Percentiles rank a stretch among this genome's conserved stretches.
phyloP scores from a whole-genome alignment of 2,329 filamentous ascomycete species.

The Leptographium flavum region DNA sequence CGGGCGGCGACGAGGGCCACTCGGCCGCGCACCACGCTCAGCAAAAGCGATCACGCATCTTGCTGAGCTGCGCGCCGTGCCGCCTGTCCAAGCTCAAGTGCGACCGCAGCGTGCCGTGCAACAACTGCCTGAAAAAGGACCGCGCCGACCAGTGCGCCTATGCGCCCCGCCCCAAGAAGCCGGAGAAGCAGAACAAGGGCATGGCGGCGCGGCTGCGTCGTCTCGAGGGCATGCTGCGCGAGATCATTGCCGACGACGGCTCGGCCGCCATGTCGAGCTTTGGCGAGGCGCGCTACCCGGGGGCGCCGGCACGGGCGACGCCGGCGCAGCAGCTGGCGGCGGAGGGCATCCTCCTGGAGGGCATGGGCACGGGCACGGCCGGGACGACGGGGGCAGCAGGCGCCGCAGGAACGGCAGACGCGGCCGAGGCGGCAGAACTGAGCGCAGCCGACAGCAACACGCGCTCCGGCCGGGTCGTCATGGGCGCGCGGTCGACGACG shows the following conservation, averaged over 20 bases:
- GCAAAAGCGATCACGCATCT: slow-evolving; percentile 30
- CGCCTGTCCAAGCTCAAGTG: slow-evolving; percentile 42
- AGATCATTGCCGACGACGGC: slow-evolving; percentile 27
- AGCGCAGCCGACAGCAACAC: too few relatives aligned
- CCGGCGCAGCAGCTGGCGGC: neutral
- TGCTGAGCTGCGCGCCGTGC: slow-evolving; percentile 38
- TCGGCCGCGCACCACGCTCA: neutral
- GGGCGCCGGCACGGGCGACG: neutral
- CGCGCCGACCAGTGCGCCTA: slow-evolving; percentile 32
- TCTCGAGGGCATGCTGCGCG: slow-evolving; percentile 43
- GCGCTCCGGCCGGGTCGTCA: slow-evolving; percentile 26
- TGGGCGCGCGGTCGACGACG: slow-evolving; percentile 26
- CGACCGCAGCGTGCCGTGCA: slow-evolving; percentile 36
- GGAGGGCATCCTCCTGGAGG: neutral
- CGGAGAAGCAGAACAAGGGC: slow-evolving; percentile 24
- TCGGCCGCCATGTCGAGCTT: slow-evolving; percentile 8
- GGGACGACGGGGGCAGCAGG: neutral
- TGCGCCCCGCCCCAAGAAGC: slow-evolving; percentile 29
- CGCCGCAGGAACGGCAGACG: neutral
- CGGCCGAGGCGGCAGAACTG: neutral
- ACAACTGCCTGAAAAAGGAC: slow-evolving; percentile 36
- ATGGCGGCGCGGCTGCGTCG: slow-evolving; percentile 40
- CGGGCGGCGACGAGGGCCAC: neutral
- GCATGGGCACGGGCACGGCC: too few relatives aligned
- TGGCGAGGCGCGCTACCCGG: slow-evolving; percentile 2